Evolutionary conservation across 1,284 basidiomycete species (phyloP), one percentile per base, ranked within the genome.

Genomic region (Irpex sp.): DNA sequence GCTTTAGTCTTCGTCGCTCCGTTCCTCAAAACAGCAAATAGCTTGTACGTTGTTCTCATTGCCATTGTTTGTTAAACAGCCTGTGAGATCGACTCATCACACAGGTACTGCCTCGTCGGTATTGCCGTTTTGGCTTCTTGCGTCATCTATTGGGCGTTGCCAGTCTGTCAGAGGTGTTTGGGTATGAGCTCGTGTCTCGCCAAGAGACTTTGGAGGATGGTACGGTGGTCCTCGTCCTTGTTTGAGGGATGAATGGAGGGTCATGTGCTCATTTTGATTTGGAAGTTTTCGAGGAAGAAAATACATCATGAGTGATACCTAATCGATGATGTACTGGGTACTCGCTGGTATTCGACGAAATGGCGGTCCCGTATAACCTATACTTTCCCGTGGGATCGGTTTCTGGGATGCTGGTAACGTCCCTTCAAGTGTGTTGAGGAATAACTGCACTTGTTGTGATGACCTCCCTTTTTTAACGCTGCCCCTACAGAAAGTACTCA

Each of bases 161-260:
- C 49, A n/a, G 81, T 1, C 67, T 86, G 7, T 86, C 85, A 0
- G 71, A 73, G 15, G 67, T 82, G 5, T 81, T 83, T 56, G 74
- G 79, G 5, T 85, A 85, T 68, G 72, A 77, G 59, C 77, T 84
- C 56, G 73, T 80, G 1, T 79, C 81, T 3, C 71, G 66, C 34
- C 85, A 84, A 64, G 80, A 82, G 60, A 73, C 62, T 5, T 73
- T 87, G 5, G 65, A 73, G 4, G 86, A 87, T 64, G 86, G 85
- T 13, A 88, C 84, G 0, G 77, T 81, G 8, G 79, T 86, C 0
- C 62, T 81, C 69, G 84, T 86, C 62, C 62, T 34, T 34, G 31
- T 34, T 34, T 34, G 31, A 34, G 31, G 31, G 31, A 34, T 34
- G 40, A 47, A 47, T 47, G n/a, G 13, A 13, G 40, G 7, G 40